A percentile compares a stretch with the other conserved stretches of the same genome.
Evolutionary conservation across 371 early-diverging fungal species (phyloP).

Genomic region (Zychaea mexicana): DNA sequence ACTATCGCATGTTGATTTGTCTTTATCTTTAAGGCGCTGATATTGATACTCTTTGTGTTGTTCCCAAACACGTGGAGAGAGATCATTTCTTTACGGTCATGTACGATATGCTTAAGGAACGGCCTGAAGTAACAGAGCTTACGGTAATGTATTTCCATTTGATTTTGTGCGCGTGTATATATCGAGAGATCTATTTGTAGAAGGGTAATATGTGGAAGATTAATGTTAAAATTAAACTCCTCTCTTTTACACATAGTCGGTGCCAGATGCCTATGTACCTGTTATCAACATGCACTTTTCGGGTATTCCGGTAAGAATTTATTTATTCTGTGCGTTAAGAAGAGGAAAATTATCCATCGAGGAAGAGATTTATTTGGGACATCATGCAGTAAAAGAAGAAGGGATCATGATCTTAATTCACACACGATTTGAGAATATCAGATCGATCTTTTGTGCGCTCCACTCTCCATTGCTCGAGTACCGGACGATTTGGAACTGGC

Average conservation of each 20-base stretch:
- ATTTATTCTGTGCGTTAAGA: not conserved
- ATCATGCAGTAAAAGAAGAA: not conserved
- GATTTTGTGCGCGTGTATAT: not conserved
- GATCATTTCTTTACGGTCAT: constrained; percentile 97
- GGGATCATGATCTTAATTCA: not conserved
- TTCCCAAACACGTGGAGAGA: constrained; percentile 91
- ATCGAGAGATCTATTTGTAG: too few species aligned
- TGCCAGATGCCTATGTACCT: constrained; percentile 97
- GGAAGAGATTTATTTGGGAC: not conserved
- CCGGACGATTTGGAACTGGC: constrained; percentile 89
- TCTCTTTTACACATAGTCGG: constrained; percentile 44
- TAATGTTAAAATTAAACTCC: not conserved
- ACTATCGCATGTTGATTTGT: not conserved
- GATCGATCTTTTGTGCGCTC: constrained; percentile 98
- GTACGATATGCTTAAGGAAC: constrained; percentile 81
- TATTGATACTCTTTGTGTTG: constrained; percentile 99
- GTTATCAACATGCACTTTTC: constrained; percentile 96
- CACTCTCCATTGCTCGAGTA: constrained; percentile 77
- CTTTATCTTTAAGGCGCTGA: constrained; percentile 79
- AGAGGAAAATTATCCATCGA: not conserved
- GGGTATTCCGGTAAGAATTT: constrained; percentile 80
- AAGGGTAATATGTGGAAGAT: too few species aligned
- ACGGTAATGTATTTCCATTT: constrained; percentile 52
- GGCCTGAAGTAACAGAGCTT: constrained; percentile 89
- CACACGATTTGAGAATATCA: too few species aligned